These are phyloP conservation scores for Aspergillus biplanus DNA, from an alignment of 495 filamentous ascomycete species.

Conservation along the genomic window DNA sequence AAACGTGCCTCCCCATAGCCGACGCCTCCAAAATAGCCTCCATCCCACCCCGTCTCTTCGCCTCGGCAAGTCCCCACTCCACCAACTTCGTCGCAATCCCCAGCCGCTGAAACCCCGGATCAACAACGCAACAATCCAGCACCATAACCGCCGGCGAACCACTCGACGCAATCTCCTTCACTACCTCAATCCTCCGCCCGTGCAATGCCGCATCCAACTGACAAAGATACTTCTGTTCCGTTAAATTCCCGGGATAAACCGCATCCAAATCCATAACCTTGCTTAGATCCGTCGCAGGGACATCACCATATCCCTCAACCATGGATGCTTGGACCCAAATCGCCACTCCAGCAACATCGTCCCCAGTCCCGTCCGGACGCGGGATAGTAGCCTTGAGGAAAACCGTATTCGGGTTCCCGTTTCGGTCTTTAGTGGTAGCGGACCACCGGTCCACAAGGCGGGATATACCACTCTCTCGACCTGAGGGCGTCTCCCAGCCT, in stretches of 20 bases:
- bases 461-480: conserved; percentile 28
- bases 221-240: conserved; percentile 40
- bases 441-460: conserved; percentile 38
- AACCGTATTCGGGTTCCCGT: conserved; percentile 41
- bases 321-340: conserved; percentile 42
- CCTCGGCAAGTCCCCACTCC: conserved; percentile 46
- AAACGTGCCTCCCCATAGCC: conserved; percentile 47
- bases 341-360: conserved; percentile 41
- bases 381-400: conserved; percentile 50
- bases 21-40: conserved; percentile 46
- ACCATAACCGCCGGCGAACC: conserved; percentile 39
- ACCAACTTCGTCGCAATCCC: conserved; percentile 43
- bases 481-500: conserved; percentile 44
- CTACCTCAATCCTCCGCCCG: conserved; percentile 33
- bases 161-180: conserved; percentile 30
- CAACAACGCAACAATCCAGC: conserved; percentile 43
- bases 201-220: conserved; percentile 36
- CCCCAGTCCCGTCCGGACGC: conserved; percentile 14
- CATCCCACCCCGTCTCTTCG: conserved; percentile 38
- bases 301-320: conserved; percentile 42
- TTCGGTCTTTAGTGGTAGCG: conserved; percentile 30
- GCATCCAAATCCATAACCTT: conserved; percentile 28
- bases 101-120: conserved; percentile 42
- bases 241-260: conserved; percentile 40
- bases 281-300: conserved; percentile 28